Base-by-base conservation (phyloP, 2,329 filamentous ascomycete species). In the Chaetomiaceae sp. region DNA sequence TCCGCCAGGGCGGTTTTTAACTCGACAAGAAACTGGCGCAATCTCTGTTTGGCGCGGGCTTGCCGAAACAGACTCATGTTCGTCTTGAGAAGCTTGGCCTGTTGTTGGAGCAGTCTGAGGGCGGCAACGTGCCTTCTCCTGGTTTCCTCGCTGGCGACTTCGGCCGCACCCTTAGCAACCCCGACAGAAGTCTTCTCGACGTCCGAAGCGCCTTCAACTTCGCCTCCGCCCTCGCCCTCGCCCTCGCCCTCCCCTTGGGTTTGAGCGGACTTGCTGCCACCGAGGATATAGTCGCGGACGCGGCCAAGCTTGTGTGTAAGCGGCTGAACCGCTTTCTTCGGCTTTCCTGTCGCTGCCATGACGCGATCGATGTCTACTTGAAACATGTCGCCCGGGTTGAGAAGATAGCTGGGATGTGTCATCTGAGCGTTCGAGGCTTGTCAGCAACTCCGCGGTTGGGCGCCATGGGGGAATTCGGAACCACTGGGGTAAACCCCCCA, bases 311-410 rank as follows among this genome's bases (percentile, higher is more conserved):
- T n/a, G n/a, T n/a, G n/a, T n/a, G n/a, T n/a, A n/a, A n/a, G n/a
- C n/a, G n/a, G n/a, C n/a, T n/a, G n/a, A n/a, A n/a, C n/a, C n/a
- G n/a, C 24, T 37, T 33, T 30, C 48, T 74, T 66, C 67, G 89
- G 93, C 39, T 78, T 75, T 48, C 93, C 93, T 1, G 90, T 95
- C 27, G 88, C 91, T 60, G 78, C 90, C 67, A 98, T 76, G 47
- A 98, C 93, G 58, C 84, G 81, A 32, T 95, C 88, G 29, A 86
- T 76, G 17, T 96, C 86, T 58, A 98, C 91, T 65, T 95, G 88
- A 75, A 98, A 98, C 81, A 98, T 88, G 65, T 98, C 93, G 57
- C 93, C 93, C 3, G 93, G 94, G 66, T 98, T 98, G 32, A 98
- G 78, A 55, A 89, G 82, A 66, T 98, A 98, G 45, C 88, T 86